Percentiles rank a stretch among this genome's conserved stretches.
Conservation (phyloP, 2,329 filamentous ascomycete genomes). For the Fusarium coffeatum region DNA sequence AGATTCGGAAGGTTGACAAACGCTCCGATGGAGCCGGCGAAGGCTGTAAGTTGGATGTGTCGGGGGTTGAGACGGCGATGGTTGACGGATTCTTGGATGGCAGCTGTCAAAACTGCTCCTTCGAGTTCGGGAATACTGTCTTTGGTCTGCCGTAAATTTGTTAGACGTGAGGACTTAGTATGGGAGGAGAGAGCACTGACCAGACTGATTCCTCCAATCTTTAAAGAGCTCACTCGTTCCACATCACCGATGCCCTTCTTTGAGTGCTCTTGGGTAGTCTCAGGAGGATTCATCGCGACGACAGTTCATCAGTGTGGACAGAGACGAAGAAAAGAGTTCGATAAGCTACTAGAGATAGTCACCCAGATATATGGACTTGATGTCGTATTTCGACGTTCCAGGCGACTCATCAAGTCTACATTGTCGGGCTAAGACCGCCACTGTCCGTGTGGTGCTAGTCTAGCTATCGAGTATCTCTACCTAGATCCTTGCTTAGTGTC, state of each 20-base stretch:
- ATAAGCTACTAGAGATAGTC: too few species aligned
- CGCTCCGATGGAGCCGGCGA: conserved; percentile 1
- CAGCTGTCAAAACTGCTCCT: not conserved
- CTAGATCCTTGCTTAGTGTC: not conserved
- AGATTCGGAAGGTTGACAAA: not conserved
- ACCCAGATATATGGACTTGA: too few species aligned
- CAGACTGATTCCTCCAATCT: not conserved
- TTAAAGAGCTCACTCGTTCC: not conserved
- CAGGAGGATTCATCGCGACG: too few species aligned
- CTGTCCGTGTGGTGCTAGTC: too few species aligned
- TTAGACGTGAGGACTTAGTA: accelerated
- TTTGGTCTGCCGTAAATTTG: not conserved
- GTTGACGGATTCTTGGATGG: not conserved
- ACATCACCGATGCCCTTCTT: not conserved
- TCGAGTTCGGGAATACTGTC: not conserved
- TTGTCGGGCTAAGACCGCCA: too few species aligned
- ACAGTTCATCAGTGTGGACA: too few species aligned
- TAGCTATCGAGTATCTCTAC: not conserved
- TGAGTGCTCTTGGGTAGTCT: not conserved
- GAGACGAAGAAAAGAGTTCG: too few species aligned
- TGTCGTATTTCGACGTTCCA: too few species aligned
- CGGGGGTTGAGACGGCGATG: not conserved
- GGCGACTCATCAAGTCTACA: too few species aligned
- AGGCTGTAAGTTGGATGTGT: not conserved
- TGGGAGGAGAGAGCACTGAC: not conserved